phyloP scores from a whole-genome alignment of 2,329 filamentous ascomycete genomes.

The Ceratocystis eucalypticola region DNA sequence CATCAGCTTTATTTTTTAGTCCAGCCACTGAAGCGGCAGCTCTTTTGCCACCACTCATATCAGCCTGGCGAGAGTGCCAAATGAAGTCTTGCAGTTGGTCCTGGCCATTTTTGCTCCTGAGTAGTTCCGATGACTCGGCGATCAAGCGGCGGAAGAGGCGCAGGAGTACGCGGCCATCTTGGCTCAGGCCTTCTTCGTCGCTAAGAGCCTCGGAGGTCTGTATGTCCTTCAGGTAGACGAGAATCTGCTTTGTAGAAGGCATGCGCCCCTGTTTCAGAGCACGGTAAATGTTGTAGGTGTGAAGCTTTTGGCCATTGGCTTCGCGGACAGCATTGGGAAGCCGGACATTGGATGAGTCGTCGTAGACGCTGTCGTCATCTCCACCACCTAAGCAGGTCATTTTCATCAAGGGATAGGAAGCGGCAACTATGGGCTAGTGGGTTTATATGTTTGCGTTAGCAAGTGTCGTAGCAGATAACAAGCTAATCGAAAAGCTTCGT shows the following conservation, averaged over 20 bases:
- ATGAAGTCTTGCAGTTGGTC: slow-evolving; percentile 88
- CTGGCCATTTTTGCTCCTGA: slow-evolving; percentile 66
- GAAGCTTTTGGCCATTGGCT: slow-evolving; percentile 73
- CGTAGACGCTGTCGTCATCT: slow-evolving; percentile 9
- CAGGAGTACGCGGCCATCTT: slow-evolving; percentile 59
- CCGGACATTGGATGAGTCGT: neutral
- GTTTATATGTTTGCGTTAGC: neutral
- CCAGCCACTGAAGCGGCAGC: slow-evolving; percentile 48
- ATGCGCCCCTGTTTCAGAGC: slow-evolving; percentile 76
- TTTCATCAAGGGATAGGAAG: neutral
- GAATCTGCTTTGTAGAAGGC: slow-evolving; percentile 76
- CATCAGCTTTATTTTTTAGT: slow-evolving; percentile 55
- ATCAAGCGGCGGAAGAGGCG: slow-evolving; percentile 62
- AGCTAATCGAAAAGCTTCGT: neutral
- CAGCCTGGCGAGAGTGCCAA: slow-evolving; percentile 69
- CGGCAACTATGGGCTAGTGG: neutral
- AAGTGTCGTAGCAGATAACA: neutral
- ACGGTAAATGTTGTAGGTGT: slow-evolving; percentile 81
- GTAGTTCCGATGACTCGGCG: slow-evolving; percentile 64
- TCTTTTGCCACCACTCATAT: slow-evolving; percentile 51
- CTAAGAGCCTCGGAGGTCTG: slow-evolving; percentile 49
- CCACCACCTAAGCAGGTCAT: slow-evolving; percentile 6
- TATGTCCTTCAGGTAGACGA: slow-evolving; percentile 66
- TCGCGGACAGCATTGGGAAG: slow-evolving; percentile 44
- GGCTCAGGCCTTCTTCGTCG: slow-evolving; percentile 44